A percentile compares a stretch with the other conserved stretches of the same genome.
Evolutionary conservation across 805 yeast genomes (phyloP).

Genomic region (Grigorovia humatica): DNA sequence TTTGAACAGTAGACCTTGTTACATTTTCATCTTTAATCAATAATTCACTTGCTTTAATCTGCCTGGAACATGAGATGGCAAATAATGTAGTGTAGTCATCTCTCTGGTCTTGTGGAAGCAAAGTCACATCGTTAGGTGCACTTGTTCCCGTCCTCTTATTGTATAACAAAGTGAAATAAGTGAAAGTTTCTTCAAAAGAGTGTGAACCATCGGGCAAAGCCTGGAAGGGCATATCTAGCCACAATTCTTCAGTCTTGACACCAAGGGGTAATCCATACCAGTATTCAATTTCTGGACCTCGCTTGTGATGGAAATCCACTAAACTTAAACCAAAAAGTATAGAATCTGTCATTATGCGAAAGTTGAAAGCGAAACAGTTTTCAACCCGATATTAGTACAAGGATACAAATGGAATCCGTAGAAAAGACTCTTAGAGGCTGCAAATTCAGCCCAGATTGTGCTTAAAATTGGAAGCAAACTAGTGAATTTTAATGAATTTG

Average conservation of each 20-base stretch:
- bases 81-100: conserved; percentile 58
- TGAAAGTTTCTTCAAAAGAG: conserved; percentile 83
- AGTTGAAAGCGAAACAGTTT: background rate
- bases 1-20: conserved; percentile 83
- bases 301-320: conserved; percentile 83
- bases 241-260: conserved; percentile 33
- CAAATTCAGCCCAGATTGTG: too few species aligned
- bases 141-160: conserved; percentile 38
- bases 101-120: conserved; percentile 27
- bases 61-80: conserved; percentile 90
- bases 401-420: background rate
- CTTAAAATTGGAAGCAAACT: background rate
- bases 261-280: conserved; percentile 49
- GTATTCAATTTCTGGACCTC: conserved; percentile 94
- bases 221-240: conserved; percentile 89
- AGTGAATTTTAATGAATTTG: background rate
- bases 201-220: conserved; percentile 96
- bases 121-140: conserved; percentile 32
- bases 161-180: conserved; percentile 75
- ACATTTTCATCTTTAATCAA: conserved; percentile 48
- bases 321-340: conserved; percentile 74
- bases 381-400: background rate
- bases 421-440: too few species aligned
- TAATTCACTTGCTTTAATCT: conserved; percentile 55
- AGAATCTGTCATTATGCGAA: background rate